Evolutionary conservation across 1,284 basidiomycete species (phyloP), one percentile per base, ranked within the genome.

Genomic region (Erythrobasidium hasegawianum): DNA sequence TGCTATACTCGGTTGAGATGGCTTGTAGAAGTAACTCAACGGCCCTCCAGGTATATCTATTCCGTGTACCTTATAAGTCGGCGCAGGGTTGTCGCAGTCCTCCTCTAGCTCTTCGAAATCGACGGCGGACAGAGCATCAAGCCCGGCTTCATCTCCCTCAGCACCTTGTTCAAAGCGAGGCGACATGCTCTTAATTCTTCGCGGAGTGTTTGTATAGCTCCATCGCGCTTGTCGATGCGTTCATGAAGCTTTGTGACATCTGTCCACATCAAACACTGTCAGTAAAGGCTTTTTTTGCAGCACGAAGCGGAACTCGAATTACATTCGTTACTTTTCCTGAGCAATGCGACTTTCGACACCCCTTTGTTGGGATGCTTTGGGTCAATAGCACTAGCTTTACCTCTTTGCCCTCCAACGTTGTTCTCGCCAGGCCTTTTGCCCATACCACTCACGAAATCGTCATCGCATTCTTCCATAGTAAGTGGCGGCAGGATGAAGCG

Each of bases 331-430:
- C 87, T 87, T 74, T 89, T 91, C 61, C 91, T 84, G 67, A 98
- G 78, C 38, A 98, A 80, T 74, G 96, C 93, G 67, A 97, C 82
- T 80, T 97, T 97, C 79, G 87, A 90, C 50, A 97, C 90, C n/a
- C 88, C 88, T 73, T 93, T 87, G 78, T 96, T 96, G 26, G 92
- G 92, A 41, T 92, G 91, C 68, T 89, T 45, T 0, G 72, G 72
- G 54, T 75, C 73, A 26, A 71, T 50, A 7, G 50, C 27, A 22
- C 43, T 43, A 26, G 67, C 68, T 40, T 70, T 69, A 41, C 71
- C 67, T 1, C 73, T 53, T 53, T 75, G 73, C 7, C 73, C 73
- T 8, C 73, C 73, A 22, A 75, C 73, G 57, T 75, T 75, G 50
- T 73, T 73, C 59, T 75, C 73, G 3, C 73, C 73, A 0, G 73